Percentiles rank a stretch among this genome's conserved stretches.
phyloP scores from a whole-genome alignment of 2,329 filamentous ascomycete genomes.

The Decorospora gaudefroyi region DNA sequence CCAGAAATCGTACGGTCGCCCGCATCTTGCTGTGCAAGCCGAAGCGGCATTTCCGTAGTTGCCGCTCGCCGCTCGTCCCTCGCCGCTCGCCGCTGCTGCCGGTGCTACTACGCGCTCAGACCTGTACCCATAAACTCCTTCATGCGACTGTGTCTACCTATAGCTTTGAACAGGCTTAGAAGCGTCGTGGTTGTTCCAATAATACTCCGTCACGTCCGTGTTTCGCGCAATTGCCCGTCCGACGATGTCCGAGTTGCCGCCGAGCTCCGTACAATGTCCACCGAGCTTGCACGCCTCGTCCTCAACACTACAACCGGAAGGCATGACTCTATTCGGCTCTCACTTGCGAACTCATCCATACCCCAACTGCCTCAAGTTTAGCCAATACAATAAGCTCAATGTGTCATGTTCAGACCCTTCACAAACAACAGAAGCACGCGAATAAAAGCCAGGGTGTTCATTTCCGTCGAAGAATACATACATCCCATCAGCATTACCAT shows the following conservation, averaged over 20 bases:
- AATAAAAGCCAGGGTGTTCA: constrained; percentile 19
- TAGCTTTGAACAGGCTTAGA: too few species aligned
- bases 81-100: too few species aligned
- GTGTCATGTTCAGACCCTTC: not conserved
- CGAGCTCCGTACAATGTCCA: constrained; percentile 21
- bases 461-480: constrained; percentile 27
- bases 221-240: constrained; percentile 2
- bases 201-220: too few species aligned
- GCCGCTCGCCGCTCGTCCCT: constrained; percentile 27
- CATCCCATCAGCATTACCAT: constrained; percentile 19
- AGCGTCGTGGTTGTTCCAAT: too few species aligned
- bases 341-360: not conserved
- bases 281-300: constrained; percentile 18
- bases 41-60: constrained; percentile 34
- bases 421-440: not conserved
- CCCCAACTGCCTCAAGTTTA: too few species aligned
- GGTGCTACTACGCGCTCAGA: too few species aligned
- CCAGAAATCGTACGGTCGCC: too few species aligned
- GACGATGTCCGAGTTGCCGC: constrained; percentile 21
- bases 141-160: too few species aligned
- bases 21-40: constrained; percentile 25
- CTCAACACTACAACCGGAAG: constrained; percentile 1
- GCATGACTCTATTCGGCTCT: not conserved
- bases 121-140: too few species aligned
- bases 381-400: too few species aligned